Evolutionary conservation across 2,329 filamentous ascomycete species (phyloP).

Genomic region (Huntiella bhutanensis): DNA sequence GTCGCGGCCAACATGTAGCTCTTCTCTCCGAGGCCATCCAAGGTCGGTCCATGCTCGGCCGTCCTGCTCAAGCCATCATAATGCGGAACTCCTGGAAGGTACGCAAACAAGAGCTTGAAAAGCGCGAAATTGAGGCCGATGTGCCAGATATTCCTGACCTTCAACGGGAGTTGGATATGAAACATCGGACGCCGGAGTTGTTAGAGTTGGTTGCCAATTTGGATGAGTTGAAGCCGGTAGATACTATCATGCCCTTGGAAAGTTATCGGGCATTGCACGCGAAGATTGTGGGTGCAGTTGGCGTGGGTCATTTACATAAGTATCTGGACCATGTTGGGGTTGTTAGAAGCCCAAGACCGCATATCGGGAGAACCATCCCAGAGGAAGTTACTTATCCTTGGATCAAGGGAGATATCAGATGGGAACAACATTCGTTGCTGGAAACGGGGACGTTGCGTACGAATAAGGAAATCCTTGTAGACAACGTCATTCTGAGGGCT

Average conservation of each 20-base stretch:
- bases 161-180: conserved; percentile 17
- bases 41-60: conserved; percentile 18
- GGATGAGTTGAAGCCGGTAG: conserved; percentile 27
- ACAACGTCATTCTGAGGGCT: conserved; percentile 26
- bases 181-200: conserved; percentile 14
- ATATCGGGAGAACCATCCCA: conserved; percentile 1
- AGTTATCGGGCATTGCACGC: conserved; percentile 25
- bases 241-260: conserved; percentile 19
- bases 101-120: conserved; percentile 1
- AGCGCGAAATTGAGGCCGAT: conserved; percentile 9
- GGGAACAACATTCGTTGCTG: conserved; percentile 20
- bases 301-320: conserved; percentile 23
- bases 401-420: conserved; percentile 23
- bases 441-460: conserved; percentile 4
- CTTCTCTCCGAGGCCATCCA: conserved; percentile 14
- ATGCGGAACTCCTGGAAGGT: conserved; percentile 20
- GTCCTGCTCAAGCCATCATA: conserved; percentile 27
- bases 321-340: conserved; percentile 20
- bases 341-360: conserved; percentile 1
- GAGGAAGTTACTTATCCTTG: conserved; percentile 20
- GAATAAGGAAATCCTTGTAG: conserved; percentile 23
- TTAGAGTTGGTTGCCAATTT: conserved; percentile 27
- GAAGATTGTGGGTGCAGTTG: conserved; percentile 27
- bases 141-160: conserved; percentile 16
- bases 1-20: conserved; percentile 6